phyloP scores from a whole-genome alignment of 768 basidiomycete species.

The Psilocybe subaeruginosa region DNA sequence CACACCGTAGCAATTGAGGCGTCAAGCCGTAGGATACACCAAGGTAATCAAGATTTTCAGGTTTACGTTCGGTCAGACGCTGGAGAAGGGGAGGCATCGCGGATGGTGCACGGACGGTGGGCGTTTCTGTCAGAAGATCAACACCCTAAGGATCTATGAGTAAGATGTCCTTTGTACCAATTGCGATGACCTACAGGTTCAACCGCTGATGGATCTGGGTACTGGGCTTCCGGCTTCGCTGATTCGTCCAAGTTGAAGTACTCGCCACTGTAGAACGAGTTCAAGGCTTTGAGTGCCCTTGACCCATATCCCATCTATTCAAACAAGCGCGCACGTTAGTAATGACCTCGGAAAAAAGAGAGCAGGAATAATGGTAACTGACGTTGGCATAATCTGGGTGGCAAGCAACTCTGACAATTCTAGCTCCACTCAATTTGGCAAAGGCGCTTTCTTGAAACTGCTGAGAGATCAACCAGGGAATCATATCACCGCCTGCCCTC shows the following conservation, averaged over 20 bases:
- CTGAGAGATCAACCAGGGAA: slow-evolving; percentile 94
- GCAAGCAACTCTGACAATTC: slow-evolving; percentile 91
- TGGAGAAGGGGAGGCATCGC: slow-evolving; percentile 94
- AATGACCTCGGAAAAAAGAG: neutral
- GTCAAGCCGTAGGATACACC: slow-evolving; percentile 97
- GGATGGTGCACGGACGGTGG: slow-evolving; percentile 68
- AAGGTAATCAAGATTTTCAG: slow-evolving; percentile 89
- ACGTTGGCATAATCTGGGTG: slow-evolving; percentile 95
- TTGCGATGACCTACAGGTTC: slow-evolving; percentile 37
- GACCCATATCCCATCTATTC: slow-evolving; percentile 95
- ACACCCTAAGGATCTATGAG: slow-evolving; percentile 27
- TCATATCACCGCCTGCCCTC: slow-evolving; percentile 93
- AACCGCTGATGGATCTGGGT: slow-evolving; percentile 59
- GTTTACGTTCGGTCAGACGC: slow-evolving; percentile 85
- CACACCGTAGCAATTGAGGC: slow-evolving; percentile 73
- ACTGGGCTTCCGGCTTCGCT: slow-evolving; percentile 49
- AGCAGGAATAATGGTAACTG: slow-evolving; percentile 28
- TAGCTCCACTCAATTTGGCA: slow-evolving; percentile 86
- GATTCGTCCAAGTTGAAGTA: slow-evolving; percentile 85
- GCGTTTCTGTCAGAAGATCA: slow-evolving; percentile 76
- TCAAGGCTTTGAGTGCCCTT: slow-evolving; percentile 83
- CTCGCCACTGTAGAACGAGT: slow-evolving; percentile 92
- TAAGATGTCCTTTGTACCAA: neutral
- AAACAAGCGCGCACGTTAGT: slow-evolving; percentile 8
- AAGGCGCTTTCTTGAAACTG: slow-evolving; percentile 97